A percentile compares a stretch with the other conserved stretches of the same genome.
These are phyloP conservation scores for Candida montana DNA, from an alignment of 805 yeast genomes.

Conservation along the genomic window DNA sequence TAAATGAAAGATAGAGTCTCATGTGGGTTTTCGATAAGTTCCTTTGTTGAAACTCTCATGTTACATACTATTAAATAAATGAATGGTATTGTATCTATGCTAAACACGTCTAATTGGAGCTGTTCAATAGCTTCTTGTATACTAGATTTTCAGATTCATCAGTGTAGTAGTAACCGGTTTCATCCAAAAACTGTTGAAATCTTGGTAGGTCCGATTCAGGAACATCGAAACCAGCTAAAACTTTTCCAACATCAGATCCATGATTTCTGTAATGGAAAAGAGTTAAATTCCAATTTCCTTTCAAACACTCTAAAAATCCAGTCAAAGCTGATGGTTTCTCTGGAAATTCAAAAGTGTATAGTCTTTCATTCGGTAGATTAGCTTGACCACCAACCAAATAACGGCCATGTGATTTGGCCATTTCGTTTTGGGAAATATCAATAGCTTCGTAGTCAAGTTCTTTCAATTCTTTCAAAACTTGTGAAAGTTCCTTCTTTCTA, in stretches of 20 bases:
- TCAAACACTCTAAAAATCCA: slow-evolving; percentile 66
- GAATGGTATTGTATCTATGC: too few relatives aligned
- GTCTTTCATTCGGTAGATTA: slow-evolving; percentile 63
- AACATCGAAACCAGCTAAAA: slow-evolving; percentile 82
- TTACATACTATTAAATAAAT: too few relatives aligned
- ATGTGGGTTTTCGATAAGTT: too few relatives aligned
- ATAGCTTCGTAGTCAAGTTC: slow-evolving; percentile 65
- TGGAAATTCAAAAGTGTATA: slow-evolving; percentile 89
- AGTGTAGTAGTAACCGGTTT: slow-evolving; percentile 66
- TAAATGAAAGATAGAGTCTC: too few relatives aligned
- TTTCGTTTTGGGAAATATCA: slow-evolving; percentile 87
- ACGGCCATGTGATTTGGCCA: slow-evolving; percentile 95
- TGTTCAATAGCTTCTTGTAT: slow-evolving; percentile 69
- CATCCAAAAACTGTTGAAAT: slow-evolving; percentile 62
- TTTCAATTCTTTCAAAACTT: slow-evolving; percentile 54
- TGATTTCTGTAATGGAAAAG: slow-evolving; percentile 95
- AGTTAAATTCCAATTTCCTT: slow-evolving; percentile 84
- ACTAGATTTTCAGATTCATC: slow-evolving; percentile 86
- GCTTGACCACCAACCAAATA: slow-evolving; percentile 93
- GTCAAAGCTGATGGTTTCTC: slow-evolving; percentile 94
- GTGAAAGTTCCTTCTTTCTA: slow-evolving; percentile 64
- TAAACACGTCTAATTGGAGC: slow-evolving; percentile 1
- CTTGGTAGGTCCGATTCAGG: slow-evolving; percentile 64
- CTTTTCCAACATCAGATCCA: slow-evolving; percentile 92
- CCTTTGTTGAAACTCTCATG: too few relatives aligned